These are phyloP conservation scores for Suillus cothurnatus DNA, from an alignment of 768 basidiomycete genomes.

Conservation along the genomic window DNA sequence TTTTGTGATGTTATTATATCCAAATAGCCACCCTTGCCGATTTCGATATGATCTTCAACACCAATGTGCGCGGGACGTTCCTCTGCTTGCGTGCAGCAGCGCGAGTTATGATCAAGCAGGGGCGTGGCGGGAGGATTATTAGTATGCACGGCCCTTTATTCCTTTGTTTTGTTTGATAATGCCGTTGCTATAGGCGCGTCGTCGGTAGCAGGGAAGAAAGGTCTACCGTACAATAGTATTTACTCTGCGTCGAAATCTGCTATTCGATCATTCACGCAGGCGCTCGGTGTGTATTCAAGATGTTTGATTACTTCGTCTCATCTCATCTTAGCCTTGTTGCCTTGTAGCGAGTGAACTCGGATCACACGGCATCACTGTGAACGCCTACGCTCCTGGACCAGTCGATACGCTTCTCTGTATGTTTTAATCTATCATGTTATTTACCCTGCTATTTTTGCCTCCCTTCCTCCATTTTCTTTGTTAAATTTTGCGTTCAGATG, in stretches of 20 bases:
- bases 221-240: constrained; percentile 3
- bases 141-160: constrained; percentile 7
- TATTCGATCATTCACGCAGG: constrained; percentile 38
- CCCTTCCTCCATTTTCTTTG: background rate
- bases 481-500: background rate
- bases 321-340: background rate
- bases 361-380: constrained; percentile 22
- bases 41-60: constrained; percentile 32
- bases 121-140: constrained; percentile 45
- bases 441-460: background rate
- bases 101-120: constrained; percentile 45
- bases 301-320: background rate
- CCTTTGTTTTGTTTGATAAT: background rate
- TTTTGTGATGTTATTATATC: background rate
- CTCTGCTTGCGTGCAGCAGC: constrained; percentile 46
- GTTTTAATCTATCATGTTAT: background rate
- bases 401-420: background rate
- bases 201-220: constrained; percentile 17
- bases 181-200: constrained; percentile 31
- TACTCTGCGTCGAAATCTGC: constrained; percentile 40
- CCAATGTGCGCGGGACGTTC: constrained; percentile 41
- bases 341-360: constrained; percentile 26
- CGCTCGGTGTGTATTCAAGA: constrained; percentile 4
- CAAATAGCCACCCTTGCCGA: constrained; percentile 32
- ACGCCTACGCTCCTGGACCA: constrained; percentile 6